These are phyloP conservation scores for Penicillium soppii DNA, from an alignment of 495 filamentous ascomycete genomes.

Conservation along the genomic window DNA sequence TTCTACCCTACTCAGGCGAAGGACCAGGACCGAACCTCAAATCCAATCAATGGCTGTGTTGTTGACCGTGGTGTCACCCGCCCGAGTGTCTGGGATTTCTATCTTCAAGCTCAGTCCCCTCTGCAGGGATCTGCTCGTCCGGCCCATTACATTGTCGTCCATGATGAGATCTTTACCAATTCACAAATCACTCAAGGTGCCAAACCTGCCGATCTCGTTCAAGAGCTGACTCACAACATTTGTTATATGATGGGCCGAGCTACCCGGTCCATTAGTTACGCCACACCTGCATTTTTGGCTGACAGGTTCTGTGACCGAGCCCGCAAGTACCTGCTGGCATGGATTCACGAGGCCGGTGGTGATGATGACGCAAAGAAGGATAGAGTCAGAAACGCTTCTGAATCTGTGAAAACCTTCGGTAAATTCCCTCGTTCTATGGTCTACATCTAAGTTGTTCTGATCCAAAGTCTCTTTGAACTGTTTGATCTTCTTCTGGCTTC, in stretches of 20 bases:
- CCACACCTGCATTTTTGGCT: slow-evolving; percentile 72
- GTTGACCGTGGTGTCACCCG: slow-evolving; percentile 83
- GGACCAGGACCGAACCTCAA: slow-evolving; percentile 54
- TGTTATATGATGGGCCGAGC: slow-evolving; percentile 75
- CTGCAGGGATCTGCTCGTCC: slow-evolving; percentile 79
- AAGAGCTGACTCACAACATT: slow-evolving; percentile 66
- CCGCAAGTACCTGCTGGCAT: slow-evolving; percentile 56
- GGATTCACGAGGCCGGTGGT: too few relatives aligned
- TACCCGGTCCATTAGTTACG: slow-evolving; percentile 71
- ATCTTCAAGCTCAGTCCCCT: slow-evolving; percentile 72
- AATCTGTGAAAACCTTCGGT: too few relatives aligned
- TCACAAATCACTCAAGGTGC: slow-evolving; percentile 21
- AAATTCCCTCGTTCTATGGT: too few relatives aligned
- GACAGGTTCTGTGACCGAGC: slow-evolving; percentile 72
- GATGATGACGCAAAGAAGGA: too few relatives aligned
- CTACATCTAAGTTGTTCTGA: slow-evolving; percentile 1
- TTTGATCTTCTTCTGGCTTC: too few relatives aligned
- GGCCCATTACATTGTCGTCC: slow-evolving; percentile 69
- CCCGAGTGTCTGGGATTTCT: slow-evolving; percentile 72
- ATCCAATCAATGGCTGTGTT: slow-evolving; percentile 67
- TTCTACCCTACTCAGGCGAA: slow-evolving; percentile 64
- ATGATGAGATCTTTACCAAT: slow-evolving; percentile 63
- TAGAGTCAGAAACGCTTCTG: too few relatives aligned
- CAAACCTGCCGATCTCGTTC: slow-evolving; percentile 53
- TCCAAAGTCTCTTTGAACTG: too few relatives aligned